A percentile compares a stretch with the other conserved stretches of the same genome.
Conservation (phyloP, 208 protist genomes). For the Leptomonas pyrrhocoris region DNA sequence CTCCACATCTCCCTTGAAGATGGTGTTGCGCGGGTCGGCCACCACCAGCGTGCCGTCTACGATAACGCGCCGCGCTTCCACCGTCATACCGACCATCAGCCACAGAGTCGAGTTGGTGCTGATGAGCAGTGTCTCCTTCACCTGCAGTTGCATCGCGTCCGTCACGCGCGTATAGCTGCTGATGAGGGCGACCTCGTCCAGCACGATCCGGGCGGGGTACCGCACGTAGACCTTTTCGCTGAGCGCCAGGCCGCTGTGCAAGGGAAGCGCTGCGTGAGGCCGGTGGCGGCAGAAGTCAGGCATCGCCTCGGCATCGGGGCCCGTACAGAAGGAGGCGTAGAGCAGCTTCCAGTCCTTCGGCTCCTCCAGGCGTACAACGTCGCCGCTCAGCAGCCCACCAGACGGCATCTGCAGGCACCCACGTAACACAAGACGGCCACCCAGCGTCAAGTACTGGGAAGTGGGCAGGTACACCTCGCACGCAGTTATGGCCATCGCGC, state of each 20-base stretch:
- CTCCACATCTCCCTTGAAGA: constrained; percentile 34
- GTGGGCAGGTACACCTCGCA: constrained; percentile 41
- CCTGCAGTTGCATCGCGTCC: constrained; percentile 22
- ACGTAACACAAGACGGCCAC: constrained; percentile 51
- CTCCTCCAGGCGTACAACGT: constrained; percentile 34
- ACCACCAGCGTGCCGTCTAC: constrained; percentile 26
- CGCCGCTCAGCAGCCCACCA: constrained; percentile 47
- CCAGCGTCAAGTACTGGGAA: constrained; percentile 44
- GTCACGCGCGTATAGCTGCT: constrained; percentile 33
- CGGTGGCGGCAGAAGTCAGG: constrained; percentile 29
- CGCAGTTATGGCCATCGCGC: background rate
- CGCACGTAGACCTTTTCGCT: constrained; percentile 49
- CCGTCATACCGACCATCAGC: constrained; percentile 17
- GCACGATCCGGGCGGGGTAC: constrained; percentile 20
- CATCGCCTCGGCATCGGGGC: constrained; percentile 1
- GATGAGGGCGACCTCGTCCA: constrained; percentile 50
- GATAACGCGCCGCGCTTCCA: constrained; percentile 21
- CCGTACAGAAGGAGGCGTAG: constrained; percentile 24
- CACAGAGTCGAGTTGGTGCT: constrained; percentile 16
- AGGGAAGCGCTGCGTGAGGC: background rate
- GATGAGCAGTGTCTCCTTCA: constrained; percentile 17
- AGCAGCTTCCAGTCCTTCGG: constrained; percentile 38
- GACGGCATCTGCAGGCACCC: constrained; percentile 50
- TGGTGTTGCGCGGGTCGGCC: constrained; percentile 21
- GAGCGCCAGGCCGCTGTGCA: constrained; percentile 41